Evolutionary conservation across 106 monocot genomes (phyloP), one percentile per base, ranked within the genome.

Genomic region (Dendrobium nobile): DNA sequence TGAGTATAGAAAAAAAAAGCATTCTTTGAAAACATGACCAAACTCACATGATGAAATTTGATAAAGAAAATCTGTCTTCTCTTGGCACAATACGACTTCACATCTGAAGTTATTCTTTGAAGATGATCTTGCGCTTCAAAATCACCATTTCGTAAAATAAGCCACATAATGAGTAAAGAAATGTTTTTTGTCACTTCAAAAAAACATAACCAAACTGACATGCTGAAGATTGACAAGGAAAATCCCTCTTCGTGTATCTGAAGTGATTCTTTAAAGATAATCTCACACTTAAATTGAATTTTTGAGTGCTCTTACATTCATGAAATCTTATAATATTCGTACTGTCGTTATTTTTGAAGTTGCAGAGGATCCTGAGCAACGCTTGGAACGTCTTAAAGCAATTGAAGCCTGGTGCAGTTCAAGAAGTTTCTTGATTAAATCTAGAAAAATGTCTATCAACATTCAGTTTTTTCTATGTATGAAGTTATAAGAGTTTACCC

Each of bases 341-440:
- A 74, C 20, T 48, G 22, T 27, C 51, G 76, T 15, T 48, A 37
- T 16, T 37, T 27, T 67, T 67, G 67, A 67, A 67, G 27, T 27
- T 31, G 33, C 16, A 1, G 22, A 45, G 44, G 2, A 45, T 44
- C 75, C 28, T 73, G 13, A 7, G 2, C 75, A 3, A 47, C 47
- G 56, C 31, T 41, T 18, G 78, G 56, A 40, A 40, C 79, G 8
- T 73, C 56, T 79, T 77, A 85, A 47, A 78, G 79, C 59, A 89
- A 81, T 61, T 85, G 84, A 85, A 89, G 85, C 75, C 91, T 89
- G 89, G 59, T 77, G 79, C 77, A 80, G 15, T 51, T 68, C 45
- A 84, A 24, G 4, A 82, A 11, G 18, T 75, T 26, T 75, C 64
- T 47, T n/a, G 11, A 78, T 84, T 79, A 75, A 44, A 67, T 51